These are phyloP conservation scores for barrel medic (Medicago truncatula) DNA, from an alignment of 306 rosid genomes.

Conservation along the genomic window MtrunA17r5.0-ANR NC_053047.1:41246501-41247000, in stretches of 20 bases:
- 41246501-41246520: slow-evolving; percentile 28
- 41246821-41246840: slow-evolving; percentile 40
- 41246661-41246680: background rate
- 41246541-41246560: background rate
- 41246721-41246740: background rate
- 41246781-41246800: slow-evolving; percentile 75
- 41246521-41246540: background rate
- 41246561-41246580: background rate
- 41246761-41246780: slow-evolving; percentile 55
- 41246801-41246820: slow-evolving; percentile 70
- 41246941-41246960: slow-evolving; percentile 9
- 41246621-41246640: slow-evolving; percentile 14
- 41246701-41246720: background rate
- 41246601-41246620: slow-evolving; percentile 6
- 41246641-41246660: background rate
- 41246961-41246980: too few relatives aligned
- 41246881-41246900: slow-evolving; percentile 73
- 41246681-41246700: background rate
- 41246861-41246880: slow-evolving; percentile 55
- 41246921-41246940: slow-evolving; percentile 70
- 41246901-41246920: slow-evolving; percentile 76
- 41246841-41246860: slow-evolving; percentile 46
- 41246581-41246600: background rate
- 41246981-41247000: too few relatives aligned
- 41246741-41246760: slow-evolving; percentile 28